These are phyloP conservation scores for Penicillium pulvis DNA, from an alignment of 495 filamentous ascomycete genomes.

Conservation along the genomic window DNA sequence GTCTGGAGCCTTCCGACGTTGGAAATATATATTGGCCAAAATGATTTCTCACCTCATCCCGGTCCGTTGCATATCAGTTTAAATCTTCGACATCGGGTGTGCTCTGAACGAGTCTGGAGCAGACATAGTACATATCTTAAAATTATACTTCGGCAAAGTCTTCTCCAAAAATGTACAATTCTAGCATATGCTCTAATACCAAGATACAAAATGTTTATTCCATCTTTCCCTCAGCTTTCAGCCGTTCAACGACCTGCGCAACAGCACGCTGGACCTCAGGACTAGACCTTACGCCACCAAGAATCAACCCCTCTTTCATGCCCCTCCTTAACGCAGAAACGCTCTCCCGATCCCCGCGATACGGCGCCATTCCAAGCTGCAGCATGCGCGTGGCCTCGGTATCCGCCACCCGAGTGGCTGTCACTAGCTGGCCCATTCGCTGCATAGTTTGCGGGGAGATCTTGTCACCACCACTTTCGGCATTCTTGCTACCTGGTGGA, in stretches of 20 bases:
- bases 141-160: too few species aligned
- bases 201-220: slow-evolving; percentile 9
- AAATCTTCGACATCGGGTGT: too few species aligned
- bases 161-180: too few species aligned
- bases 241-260: slow-evolving; percentile 59
- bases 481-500: slow-evolving; percentile 22
- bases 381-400: slow-evolving; percentile 68
- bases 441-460: slow-evolving; percentile 41
- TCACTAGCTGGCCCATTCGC: slow-evolving; percentile 44
- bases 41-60: too few species aligned
- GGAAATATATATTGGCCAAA: too few species aligned
- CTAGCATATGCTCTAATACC: too few species aligned
- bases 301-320: slow-evolving; percentile 75
- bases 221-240: slow-evolving; percentile 35
- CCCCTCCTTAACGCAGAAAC: slow-evolving; percentile 61
- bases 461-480: slow-evolving; percentile 17
- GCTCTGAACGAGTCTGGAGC: too few species aligned
- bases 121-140: too few species aligned
- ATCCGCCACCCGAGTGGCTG: slow-evolving; percentile 57
- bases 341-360: slow-evolving; percentile 66
- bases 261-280: slow-evolving; percentile 76
- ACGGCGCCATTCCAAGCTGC: slow-evolving; percentile 80
- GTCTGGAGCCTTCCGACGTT: too few species aligned
- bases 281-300: slow-evolving; percentile 70
- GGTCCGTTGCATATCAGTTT: too few species aligned